Base-by-base conservation (phyloP, 176 grass and related monocot species). In the Echinochloa phyllopogon region DNA sequence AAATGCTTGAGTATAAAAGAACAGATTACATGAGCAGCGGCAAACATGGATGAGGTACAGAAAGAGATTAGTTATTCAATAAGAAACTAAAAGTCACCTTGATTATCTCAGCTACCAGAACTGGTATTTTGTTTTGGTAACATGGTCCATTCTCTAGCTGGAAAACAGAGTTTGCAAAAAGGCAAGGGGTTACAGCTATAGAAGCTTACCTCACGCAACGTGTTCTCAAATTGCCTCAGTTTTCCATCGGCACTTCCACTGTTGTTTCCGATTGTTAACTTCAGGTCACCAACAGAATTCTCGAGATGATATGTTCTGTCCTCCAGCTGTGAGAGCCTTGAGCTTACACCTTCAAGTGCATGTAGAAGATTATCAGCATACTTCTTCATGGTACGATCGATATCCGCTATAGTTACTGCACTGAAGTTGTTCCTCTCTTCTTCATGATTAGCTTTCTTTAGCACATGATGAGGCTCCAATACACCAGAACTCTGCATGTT, bases 311-410 rank as follows among this genome's bases (percentile, higher is more conserved):
- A 86, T 76, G 91, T 87, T 77, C 89, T 91, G 25, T 62, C 91
- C 82, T 99, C 96, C 20, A 99, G 75, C 69, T 94, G 89, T 33
- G 78, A 90, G 71, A 99, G 81, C 75, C 78, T 91, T 74, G 91
- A 95, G 78, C 83, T 96, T 53, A 99, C 82, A 80, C 81, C 78
- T 86, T 99, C 93, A 10, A 99, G 61, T 36, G 86, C 89, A 89
- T 92, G 83, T 72, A 99, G 84, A 65, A 99, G 62, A 74, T 83
- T 94, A 85, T 99, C 96, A 67, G 75, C 77, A 78, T 99, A 90
- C 77, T 94, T 99, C 81, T 99, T 99, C 64, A 99, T 92, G 3
- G 88, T 92, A 10, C 53, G 72, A 48, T 99, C 96, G 74, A 99
- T 96, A 65, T 94, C 96, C 83, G 68, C 77, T 51, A 95, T 80